Evolutionary conservation across 345 rosid genomes (phyloP).

Genomic region (Cochlearia excelsa): DNA sequence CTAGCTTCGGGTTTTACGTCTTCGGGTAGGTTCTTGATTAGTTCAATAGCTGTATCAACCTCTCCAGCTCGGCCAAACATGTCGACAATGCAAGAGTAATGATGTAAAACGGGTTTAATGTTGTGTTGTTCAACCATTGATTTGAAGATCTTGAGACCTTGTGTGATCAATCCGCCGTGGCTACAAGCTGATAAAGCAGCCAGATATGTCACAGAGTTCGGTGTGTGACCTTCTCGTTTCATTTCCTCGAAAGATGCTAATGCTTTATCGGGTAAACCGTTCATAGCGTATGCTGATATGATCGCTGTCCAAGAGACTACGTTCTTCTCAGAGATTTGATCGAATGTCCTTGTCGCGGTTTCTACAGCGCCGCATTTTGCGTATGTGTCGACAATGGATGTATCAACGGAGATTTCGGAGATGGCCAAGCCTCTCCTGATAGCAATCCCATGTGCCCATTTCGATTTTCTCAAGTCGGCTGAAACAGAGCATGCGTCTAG

Average conservation of each 20-base stretch:
- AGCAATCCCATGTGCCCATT: slow-evolving; percentile 67
- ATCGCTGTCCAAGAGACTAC: slow-evolving; percentile 66
- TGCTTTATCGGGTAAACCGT: slow-evolving; percentile 59
- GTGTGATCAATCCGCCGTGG: slow-evolving; percentile 60
- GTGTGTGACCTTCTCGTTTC: slow-evolving; percentile 48
- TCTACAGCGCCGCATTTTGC: slow-evolving; percentile 57
- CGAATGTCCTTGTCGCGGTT: slow-evolving; percentile 51
- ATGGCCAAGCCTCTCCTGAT: slow-evolving; percentile 51
- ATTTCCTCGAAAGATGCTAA: slow-evolving; percentile 47
- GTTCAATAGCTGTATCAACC: slow-evolving; percentile 44
- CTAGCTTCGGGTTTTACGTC: slow-evolving; percentile 43
- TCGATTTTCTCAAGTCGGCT: slow-evolving; percentile 55
- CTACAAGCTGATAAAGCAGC: slow-evolving; percentile 68
- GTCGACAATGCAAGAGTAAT: slow-evolving; percentile 66
- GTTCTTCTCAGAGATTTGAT: slow-evolving; percentile 45
- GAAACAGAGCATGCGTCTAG: slow-evolving; percentile 62
- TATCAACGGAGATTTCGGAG: slow-evolving; percentile 48
- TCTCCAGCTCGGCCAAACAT: slow-evolving; percentile 71
- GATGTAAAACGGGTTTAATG: slow-evolving; percentile 44
- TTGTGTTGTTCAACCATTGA: slow-evolving; percentile 48
- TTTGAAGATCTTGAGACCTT: slow-evolving; percentile 57
- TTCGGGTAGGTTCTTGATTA: slow-evolving; percentile 49
- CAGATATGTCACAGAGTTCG: slow-evolving; percentile 55
- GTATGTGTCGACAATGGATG: slow-evolving; percentile 66
- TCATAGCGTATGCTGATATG: slow-evolving; percentile 65